These are phyloP conservation scores for Aspergillus texensis DNA, from an alignment of 2,329 filamentous ascomycete species.

Conservation along the genomic window DNA sequence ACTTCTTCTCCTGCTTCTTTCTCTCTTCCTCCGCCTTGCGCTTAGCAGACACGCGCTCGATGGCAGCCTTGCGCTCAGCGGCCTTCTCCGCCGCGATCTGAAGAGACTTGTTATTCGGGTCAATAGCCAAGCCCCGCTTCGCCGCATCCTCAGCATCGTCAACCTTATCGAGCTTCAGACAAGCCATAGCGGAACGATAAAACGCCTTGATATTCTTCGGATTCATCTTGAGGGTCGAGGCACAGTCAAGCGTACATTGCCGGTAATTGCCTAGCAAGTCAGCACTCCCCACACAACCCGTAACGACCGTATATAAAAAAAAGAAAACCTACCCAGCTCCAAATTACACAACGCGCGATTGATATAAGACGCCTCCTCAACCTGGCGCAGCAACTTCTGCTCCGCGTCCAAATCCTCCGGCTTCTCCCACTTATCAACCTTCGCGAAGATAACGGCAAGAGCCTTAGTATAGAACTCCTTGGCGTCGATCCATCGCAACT, in stretches of 20 bases:
- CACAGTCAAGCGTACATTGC: slow-evolving; percentile 82
- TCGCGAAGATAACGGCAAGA: slow-evolving; percentile 69
- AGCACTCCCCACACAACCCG: slow-evolving; percentile 8
- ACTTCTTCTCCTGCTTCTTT: slow-evolving; percentile 56
- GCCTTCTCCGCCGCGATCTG: slow-evolving; percentile 66
- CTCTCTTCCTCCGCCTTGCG: slow-evolving; percentile 55
- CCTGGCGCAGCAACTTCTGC: slow-evolving; percentile 62
- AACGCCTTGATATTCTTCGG: slow-evolving; percentile 82
- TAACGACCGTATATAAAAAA: background rate
- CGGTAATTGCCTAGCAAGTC: slow-evolving; percentile 72
- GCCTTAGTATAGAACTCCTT: slow-evolving; percentile 91
- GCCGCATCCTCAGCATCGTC: slow-evolving; percentile 80
- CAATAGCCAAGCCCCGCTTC: slow-evolving; percentile 71
- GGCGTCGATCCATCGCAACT: slow-evolving; percentile 76
- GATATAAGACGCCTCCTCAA: slow-evolving; percentile 76
- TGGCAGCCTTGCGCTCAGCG: slow-evolving; percentile 56
- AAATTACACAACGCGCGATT: slow-evolving; percentile 92
- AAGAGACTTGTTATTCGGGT: slow-evolving; percentile 69
- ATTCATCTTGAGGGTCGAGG: slow-evolving; percentile 76
- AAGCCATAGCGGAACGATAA: slow-evolving; percentile 79
- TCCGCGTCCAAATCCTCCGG: slow-evolving; percentile 60
- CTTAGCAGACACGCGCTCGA: slow-evolving; percentile 59
- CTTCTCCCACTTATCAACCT: slow-evolving; percentile 58
- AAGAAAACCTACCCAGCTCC: slow-evolving; percentile 63
- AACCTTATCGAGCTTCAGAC: slow-evolving; percentile 77